Evolutionary conservation across 176 grass and related monocot species (phyloP).

Genomic region (Secale cereale): DNA sequence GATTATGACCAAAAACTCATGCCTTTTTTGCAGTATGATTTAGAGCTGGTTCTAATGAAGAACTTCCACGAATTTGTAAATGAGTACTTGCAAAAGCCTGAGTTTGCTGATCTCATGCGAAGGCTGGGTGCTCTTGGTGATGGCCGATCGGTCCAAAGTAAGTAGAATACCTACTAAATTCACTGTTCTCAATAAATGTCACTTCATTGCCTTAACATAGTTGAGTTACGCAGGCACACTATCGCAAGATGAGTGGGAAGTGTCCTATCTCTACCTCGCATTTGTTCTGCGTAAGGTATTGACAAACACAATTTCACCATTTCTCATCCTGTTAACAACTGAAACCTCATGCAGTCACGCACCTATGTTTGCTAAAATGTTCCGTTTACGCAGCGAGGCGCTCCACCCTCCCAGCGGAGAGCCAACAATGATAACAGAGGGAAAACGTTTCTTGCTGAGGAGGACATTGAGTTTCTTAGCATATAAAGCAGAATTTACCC

Average conservation of each 20-base stretch:
- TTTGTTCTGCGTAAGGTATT: slow-evolving; percentile 88
- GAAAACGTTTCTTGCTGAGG: slow-evolving; percentile 63
- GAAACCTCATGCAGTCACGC: not conserved
- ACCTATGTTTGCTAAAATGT: slow-evolving; percentile 19
- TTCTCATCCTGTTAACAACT: slow-evolving; percentile 3
- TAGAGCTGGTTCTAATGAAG: slow-evolving; percentile 83
- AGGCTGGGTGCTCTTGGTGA: slow-evolving; percentile 94
- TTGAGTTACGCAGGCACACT: slow-evolving; percentile 50
- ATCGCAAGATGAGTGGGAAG: slow-evolving; percentile 87
- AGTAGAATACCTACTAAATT: slow-evolving; percentile 14
- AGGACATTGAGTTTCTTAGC: slow-evolving; percentile 59
- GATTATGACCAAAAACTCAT: slow-evolving; percentile 22
- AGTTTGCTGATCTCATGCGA: slow-evolving; percentile 84
- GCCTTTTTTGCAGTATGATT: slow-evolving; percentile 54
- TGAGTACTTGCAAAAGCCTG: slow-evolving; percentile 71
- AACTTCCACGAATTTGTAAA: slow-evolving; percentile 94
- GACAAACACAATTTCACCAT: not conserved
- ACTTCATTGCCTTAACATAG: not conserved
- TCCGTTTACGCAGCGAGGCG: slow-evolving; percentile 44
- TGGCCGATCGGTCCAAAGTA: slow-evolving; percentile 69
- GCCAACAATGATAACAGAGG: slow-evolving; percentile 57
- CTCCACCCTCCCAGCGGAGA: slow-evolving; percentile 40
- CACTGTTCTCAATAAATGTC: not conserved
- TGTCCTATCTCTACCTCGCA: slow-evolving; percentile 88
- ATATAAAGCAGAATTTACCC: slow-evolving; percentile 30